Evolutionary conservation across 73 alveolate species (phyloP).

Genomic region (Effrenium voratum): DNA sequence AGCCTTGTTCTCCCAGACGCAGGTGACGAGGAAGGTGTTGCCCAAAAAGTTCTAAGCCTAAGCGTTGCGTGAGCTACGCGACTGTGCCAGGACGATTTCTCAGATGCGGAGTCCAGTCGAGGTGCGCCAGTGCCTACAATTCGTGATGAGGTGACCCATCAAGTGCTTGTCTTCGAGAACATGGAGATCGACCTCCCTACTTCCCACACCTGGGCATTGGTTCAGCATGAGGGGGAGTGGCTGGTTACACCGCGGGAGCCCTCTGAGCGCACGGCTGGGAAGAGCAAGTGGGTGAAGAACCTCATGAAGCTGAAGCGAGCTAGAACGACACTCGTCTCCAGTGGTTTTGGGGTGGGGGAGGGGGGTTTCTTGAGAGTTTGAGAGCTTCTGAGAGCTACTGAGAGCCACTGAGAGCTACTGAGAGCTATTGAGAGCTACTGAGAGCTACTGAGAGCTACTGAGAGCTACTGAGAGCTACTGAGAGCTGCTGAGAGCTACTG

Average conservation of each 20-base stretch:
- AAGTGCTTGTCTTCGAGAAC: not conserved
- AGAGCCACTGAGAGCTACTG: not conserved
- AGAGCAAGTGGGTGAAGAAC: not conserved
- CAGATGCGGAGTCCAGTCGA: not conserved
- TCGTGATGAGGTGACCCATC: not conserved
- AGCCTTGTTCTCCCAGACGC: too few species aligned
- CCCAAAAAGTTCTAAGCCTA: too few species aligned
- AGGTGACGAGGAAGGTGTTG: too few species aligned
- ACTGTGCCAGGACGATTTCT: not conserved
- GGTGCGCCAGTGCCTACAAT: not conserved
- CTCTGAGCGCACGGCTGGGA: not conserved
- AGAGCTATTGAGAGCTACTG: too few species aligned
- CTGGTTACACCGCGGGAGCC: not conserved
- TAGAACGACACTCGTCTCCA: not conserved
- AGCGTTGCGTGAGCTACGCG: too few species aligned
- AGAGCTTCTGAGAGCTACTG: slow-evolving; percentile 11
- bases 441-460: not conserved
- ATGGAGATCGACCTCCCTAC: not conserved
- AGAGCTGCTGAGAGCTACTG: not conserved
- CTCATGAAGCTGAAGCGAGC: slow-evolving; percentile 48
- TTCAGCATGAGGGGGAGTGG: not conserved
- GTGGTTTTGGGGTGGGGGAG: not conserved
- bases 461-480: not conserved
- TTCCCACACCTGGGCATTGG: not conserved
- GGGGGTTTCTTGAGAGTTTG: not conserved